phyloP scores from a whole-genome alignment of 1,284 basidiomycete genomes.

The Leccinum pachyderme region DNA sequence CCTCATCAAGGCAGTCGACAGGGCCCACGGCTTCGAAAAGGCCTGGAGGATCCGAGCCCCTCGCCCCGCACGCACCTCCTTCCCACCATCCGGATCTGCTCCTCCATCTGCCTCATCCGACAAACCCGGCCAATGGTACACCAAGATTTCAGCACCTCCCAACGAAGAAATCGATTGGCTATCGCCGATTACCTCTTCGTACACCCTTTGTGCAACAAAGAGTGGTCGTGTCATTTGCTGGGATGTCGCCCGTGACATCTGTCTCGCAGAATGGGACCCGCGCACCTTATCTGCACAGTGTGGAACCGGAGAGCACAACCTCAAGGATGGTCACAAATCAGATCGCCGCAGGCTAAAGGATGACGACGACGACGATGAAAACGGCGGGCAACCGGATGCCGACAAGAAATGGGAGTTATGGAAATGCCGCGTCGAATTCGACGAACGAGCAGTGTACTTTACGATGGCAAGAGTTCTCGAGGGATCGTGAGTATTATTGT shows the following conservation, averaged over 20 bases:
- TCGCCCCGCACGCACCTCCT: constrained; percentile 40
- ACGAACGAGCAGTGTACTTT: constrained; percentile 66
- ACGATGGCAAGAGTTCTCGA: constrained; percentile 66
- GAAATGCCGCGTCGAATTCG: constrained; percentile 76
- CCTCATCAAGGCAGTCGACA: constrained; percentile 59
- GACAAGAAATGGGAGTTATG: constrained; percentile 63
- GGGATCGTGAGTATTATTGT: constrained; percentile 43
- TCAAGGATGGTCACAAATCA: constrained; percentile 9
- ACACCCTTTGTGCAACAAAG: constrained; percentile 70
- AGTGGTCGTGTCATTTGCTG: constrained; percentile 74
- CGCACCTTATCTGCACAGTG: constrained; percentile 19
- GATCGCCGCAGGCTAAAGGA: constrained; percentile 13
- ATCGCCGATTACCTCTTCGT: constrained; percentile 70
- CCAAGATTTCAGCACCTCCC: constrained; percentile 59
- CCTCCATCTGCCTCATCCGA: constrained; percentile 17
- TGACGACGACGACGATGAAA: constrained; percentile 9
- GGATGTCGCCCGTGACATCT: constrained; percentile 60
- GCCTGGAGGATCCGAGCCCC: constrained; percentile 62
- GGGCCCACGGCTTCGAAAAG: constrained; percentile 57
- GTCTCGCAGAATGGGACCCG: constrained; percentile 66
- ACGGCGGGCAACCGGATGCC: constrained; percentile 2
- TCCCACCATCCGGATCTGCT: constrained; percentile 14
- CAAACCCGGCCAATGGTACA: constrained; percentile 48
- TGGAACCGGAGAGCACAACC: constrained; percentile 2
- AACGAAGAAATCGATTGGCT: constrained; percentile 71